Base-by-base conservation (phyloP, 192 early-diverging fungal species). In the Coemansia sp. region DNA sequence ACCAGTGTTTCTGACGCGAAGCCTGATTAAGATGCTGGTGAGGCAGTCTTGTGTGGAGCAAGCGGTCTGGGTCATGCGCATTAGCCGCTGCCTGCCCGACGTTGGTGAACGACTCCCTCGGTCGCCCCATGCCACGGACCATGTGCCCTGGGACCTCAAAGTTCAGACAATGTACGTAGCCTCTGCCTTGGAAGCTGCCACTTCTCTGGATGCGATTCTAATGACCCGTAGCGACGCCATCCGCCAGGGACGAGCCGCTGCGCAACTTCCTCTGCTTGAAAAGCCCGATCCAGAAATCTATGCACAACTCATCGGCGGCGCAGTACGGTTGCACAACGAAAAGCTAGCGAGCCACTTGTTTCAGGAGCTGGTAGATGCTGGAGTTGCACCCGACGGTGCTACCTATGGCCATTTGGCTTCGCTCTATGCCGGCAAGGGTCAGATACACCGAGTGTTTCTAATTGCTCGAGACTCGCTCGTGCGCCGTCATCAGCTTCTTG, bases 21-120 rank as follows among this genome's bases (percentile, higher is more conserved):
- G n/a, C 6, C 70, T 84, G 40, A 65, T 84, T 2, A 73, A 69
- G 57, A 67, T 74, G 59, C 70, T 84, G 35, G 77, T 75, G 44
- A 67, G 68, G 21, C 81, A 84, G 62, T 54, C 64, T 44, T 70
- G 67, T 29, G 59, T 84, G 14, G 81, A 84, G 63, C 77, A 84
- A 59, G 81, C 81, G 2, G 54, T 79, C 35, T 79, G 76, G 81
- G 73, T 68, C 10, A 84, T 84, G 81, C 76, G 81, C 44, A 84
- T 84, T 21, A 73, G 81, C 51, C 81, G 81, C 6, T 69, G 63
- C 2, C 66, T 84, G 53, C 80, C 80, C 4, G 72, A 83, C 41
- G 27, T 67, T n/a, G 81, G 81, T 2, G 68, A 67, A 6, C 29
- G 27, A 3, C 67, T 70, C 10, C 72, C 80, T 33, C 65, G 56